Base-by-base conservation (phyloP, 306 rosid genomes). In the Trifolium pratense region DNA sequence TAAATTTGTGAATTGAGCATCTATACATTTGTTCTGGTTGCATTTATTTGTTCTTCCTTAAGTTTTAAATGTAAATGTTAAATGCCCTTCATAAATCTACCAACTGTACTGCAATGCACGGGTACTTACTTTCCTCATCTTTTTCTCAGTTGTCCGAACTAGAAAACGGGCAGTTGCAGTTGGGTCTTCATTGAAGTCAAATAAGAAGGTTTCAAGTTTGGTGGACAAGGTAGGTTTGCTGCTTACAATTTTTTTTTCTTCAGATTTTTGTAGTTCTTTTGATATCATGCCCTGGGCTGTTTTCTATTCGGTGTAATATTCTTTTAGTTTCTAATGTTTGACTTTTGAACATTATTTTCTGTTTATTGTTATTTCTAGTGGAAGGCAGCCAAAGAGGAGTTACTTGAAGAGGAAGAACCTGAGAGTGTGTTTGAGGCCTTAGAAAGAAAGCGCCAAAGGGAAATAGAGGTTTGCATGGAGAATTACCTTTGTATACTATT, bases 301-400 rank as follows among this genome's bases (percentile, higher is more conserved):
- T 53, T 73, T 39, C 52, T 53, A 3, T 36, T n/a, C 13, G 16
- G 40, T 2, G 34, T 68, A 66, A 51, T 57, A 53, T 69, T 25
- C 59, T 74, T 13, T 69, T 61, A 36, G 21, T 69, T 75, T 75
- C 42, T 71, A 13, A 66, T 65, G 15, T 56, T 55, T 55, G 68
- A 59, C 56, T 15, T 11, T 52, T 72, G 48, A 40, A 40, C 39
- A 8, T 61, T 68, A 2, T 68, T 48, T 66, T 67, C 36, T 13
- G 66, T 68, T 66, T 75, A 36, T 39, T 74, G 16, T 70, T 48
- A 49, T 70, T 83, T 66, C 53, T 72, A 91, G 99, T 91, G 99
- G 99, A 95, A 88, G 77, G 99, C 97, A 72, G 99, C 99, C 16
- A 95, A 95, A 84, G 99, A 95, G 84, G 97, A 95, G 80, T 59